Conservation (phyloP, 2,329 filamentous ascomycete species). For the Elsinoe ampelina region DNA sequence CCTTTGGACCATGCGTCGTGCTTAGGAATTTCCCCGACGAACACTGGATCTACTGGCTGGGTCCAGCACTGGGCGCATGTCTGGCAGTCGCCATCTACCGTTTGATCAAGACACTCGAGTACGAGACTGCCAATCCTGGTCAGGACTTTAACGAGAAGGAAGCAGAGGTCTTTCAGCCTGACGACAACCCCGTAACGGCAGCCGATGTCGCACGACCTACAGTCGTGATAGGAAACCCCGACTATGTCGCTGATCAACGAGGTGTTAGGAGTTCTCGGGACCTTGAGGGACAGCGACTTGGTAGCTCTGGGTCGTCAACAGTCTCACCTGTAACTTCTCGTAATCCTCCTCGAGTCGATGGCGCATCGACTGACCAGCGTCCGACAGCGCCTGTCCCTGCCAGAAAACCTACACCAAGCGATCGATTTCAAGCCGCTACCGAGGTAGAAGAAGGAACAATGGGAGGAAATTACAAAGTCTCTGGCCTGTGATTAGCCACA, state of each 20-base stretch:
- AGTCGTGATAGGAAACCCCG: slow-evolving; percentile 19
- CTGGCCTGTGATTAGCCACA: not conserved
- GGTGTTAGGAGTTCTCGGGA: slow-evolving; percentile 16
- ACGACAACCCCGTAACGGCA: slow-evolving; percentile 27
- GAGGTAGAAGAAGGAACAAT: slow-evolving; percentile 12
- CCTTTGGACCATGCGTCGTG: slow-evolving; percentile 40
- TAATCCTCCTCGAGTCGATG: not conserved
- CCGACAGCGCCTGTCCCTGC: slow-evolving; percentile 3
- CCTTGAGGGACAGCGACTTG: not conserved
- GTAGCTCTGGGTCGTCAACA: slow-evolving; percentile 3
- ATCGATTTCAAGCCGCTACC: slow-evolving; percentile 9
- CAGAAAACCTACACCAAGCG: not conserved
- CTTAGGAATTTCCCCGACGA: slow-evolving; percentile 33
- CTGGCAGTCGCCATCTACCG: slow-evolving; percentile 41
- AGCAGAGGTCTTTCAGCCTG: slow-evolving; percentile 28
- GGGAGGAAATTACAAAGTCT: slow-evolving; percentile 12
- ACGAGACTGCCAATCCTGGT: slow-evolving; percentile 42
- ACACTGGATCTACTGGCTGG: slow-evolving; percentile 46
- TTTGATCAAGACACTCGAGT: slow-evolving; percentile 41
- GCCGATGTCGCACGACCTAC: slow-evolving; percentile 23
- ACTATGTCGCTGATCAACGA: slow-evolving; percentile 15
- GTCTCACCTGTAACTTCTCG: slow-evolving; percentile 1
- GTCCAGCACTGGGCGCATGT: slow-evolving; percentile 37
- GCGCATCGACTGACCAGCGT: not conserved
- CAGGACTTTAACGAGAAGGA: slow-evolving; percentile 39